Evolutionary conservation across 192 early-diverging fungal species (phyloP), one percentile per base, ranked within the genome.

Genomic region (Backusella circina): DNA sequence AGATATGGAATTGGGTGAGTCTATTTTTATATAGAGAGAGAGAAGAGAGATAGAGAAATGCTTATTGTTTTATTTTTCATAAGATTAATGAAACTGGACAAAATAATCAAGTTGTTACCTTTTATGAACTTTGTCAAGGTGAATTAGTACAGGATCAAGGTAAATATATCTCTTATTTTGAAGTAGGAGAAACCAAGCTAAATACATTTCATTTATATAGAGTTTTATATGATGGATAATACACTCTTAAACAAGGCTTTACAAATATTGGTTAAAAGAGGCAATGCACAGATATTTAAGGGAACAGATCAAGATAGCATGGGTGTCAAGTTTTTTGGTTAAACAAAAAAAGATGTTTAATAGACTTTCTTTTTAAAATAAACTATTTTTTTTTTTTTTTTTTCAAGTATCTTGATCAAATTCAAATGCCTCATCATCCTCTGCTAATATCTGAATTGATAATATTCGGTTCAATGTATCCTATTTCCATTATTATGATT

Each of bases 111-210:
- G 91, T 98, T 65, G 84, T 95, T 77, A 98, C 96, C 5, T 77
- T 93, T 28, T 97, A 95, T 77, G 97, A 98, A 84, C 84, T 98
- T 72, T 82, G 92, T 18, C 93, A 96, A 67, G 95, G 94, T 28
- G 97, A 98, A 50, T 82, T 86, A 74, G 86, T 92, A 1, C 91
- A 86, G 44, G 95, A 86, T 13, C 85, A 90, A 75, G 92, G 93
- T 95, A 84, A 73, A 13, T 66, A 23, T 2, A 50, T n/a, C 39
- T 3, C 8, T 47, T 61, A 68, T 65, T 39, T 65, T 65, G n/a
- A n/a, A n/a, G n/a, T n/a, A n/a, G n/a, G n/a, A n/a, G n/a, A n/a
- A n/a, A n/a, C n/a, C n/a, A n/a, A n/a, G n/a, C n/a, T n/a, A n/a
- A n/a, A n/a, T n/a, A n/a, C n/a, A n/a, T n/a, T n/a, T 50, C 31